Conservation (phyloP, 495 filamentous ascomycete species). For the Hypoxylon subgilvum region DNA sequence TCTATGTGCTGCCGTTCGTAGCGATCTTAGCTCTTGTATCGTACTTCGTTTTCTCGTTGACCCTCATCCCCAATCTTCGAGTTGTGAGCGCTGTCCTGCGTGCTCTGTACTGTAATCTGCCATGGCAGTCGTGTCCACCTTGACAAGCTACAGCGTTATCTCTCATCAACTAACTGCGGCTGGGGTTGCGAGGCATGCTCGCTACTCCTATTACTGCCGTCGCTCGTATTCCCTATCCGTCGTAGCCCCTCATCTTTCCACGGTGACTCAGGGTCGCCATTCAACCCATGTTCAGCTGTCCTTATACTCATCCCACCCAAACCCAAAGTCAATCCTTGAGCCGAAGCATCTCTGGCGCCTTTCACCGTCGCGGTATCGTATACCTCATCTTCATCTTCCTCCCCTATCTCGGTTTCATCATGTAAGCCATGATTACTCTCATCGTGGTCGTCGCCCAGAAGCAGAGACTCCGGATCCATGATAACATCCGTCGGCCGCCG, state of each 20-base stretch:
- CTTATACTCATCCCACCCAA: slow-evolving; percentile 28
- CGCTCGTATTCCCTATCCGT: neutral
- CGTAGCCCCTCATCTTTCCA: slow-evolving; percentile 32
- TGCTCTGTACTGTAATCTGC: no score
- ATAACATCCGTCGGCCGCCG: slow-evolving; percentile 42
- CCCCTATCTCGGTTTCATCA: neutral
- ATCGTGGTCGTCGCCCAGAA: slow-evolving; percentile 27
- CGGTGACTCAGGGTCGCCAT: slow-evolving; percentile 23
- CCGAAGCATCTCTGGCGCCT: slow-evolving; percentile 20
- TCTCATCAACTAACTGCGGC: no score
- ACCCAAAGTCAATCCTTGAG: slow-evolving; percentile 21
- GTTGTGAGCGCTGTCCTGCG: no score
- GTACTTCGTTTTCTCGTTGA: neutral
- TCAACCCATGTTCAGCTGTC: slow-evolving; percentile 9
- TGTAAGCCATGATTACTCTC: neutral
- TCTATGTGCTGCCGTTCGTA: no score
- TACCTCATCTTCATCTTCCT: slow-evolving; percentile 22
- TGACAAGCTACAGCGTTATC: no score
- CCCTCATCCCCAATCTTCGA: neutral
- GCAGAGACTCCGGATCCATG: slow-evolving; percentile 50
- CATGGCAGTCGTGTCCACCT: no score
- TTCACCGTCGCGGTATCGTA: slow-evolving; percentile 33
- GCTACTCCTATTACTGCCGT: neutral
- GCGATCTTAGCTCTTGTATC: neutral
- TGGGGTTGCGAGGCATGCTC: neutral